These are phyloP conservation scores for Mariannaea elegans DNA, from an alignment of 2,329 filamentous ascomycete genomes.

Conservation along the genomic window DNA sequence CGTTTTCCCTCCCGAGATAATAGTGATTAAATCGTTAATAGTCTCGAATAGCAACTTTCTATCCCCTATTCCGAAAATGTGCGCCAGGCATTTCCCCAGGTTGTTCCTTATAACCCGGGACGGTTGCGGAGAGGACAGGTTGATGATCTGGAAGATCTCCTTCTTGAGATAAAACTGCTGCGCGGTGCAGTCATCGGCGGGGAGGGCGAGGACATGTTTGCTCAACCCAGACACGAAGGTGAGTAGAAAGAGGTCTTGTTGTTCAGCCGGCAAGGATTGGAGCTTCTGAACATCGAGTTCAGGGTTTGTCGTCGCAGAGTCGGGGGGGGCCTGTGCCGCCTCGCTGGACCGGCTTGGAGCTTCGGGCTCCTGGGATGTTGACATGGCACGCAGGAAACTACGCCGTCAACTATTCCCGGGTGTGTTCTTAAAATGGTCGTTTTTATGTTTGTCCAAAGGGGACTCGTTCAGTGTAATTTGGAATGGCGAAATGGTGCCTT, in stretches of 20 bases:
- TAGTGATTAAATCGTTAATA: constrained; percentile 83
- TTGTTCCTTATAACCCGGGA: constrained; percentile 92
- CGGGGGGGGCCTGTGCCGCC: constrained; percentile 44
- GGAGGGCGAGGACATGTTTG: constrained; percentile 79
- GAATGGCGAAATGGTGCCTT: constrained; percentile 24
- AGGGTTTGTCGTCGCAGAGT: constrained; percentile 63
- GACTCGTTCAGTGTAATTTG: constrained; percentile 1
- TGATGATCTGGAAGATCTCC: constrained; percentile 93
- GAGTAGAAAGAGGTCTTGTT: constrained; percentile 93
- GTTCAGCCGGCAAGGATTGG: constrained; percentile 87
- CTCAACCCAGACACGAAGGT: constrained; percentile 86
- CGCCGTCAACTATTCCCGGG: constrained; percentile 31
- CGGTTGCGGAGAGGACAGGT: constrained; percentile 82
- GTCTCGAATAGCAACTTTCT: constrained; percentile 93
- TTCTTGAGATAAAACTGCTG: constrained; percentile 94
- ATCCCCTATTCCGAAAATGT: constrained; percentile 85
- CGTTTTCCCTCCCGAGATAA: constrained; percentile 77
- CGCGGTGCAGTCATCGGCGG: constrained; percentile 81
- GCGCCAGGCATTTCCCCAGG: constrained; percentile 82
- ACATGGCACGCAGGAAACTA: constrained; percentile 42
- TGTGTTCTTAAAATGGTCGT: constrained; percentile 12
- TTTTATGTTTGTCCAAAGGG: constrained; percentile 23
- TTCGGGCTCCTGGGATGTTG: constrained; percentile 49
- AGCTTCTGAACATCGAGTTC: constrained; percentile 93
- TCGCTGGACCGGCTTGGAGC: constrained; percentile 43